Base-by-base conservation (phyloP, 352 stramenopile species). In the Stramenopiles sp. region DNA sequence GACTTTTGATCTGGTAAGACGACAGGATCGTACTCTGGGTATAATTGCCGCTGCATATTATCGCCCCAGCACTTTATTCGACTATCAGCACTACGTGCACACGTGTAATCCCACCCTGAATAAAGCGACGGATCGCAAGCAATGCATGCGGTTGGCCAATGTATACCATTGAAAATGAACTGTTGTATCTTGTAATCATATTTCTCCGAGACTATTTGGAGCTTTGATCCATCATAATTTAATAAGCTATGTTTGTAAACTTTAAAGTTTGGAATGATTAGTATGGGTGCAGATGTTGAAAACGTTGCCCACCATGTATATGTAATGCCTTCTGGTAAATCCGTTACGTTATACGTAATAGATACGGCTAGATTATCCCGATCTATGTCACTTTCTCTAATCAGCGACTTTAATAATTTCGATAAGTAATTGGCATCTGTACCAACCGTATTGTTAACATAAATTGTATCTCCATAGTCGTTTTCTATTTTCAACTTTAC, bases 1-100 rank as follows among this genome's bases (percentile, higher is more conserved):
- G 20, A 27, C 20, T 27, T 20, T 69, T 69, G 20, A 27, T 27
- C 27, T 20, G 53, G 53, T 27, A 69, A 23, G 20, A 69, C 27
- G 20, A 69, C 53, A 27, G 53, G 53, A 27, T 69, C 27, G 53
- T 23, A 20, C 20, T 86, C 86, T 0, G 88, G 82, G 0, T 80
- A 84, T 74, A 84, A 86, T 81, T 93, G 88, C 0, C 87, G 85
- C 7, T 86, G 82, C 7, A 83, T 84, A 79, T 93, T 86, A 43
- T 85, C 80, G 23, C 88, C 88, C 89, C 88, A 93, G 78, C 89
- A 93, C 53, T 69, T 69, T 23, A 69, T 23, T 27, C 53, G 53
- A 27, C 27, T 27, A 23, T 69, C 53, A 27, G 53, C 20, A 23
- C 20, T 23, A 23, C 53, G 53, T 27, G 27, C 20, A 27, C 53